Conservation (phyloP, 352 stramenopile species). For the Globisporangium paroecandrum region DNA sequence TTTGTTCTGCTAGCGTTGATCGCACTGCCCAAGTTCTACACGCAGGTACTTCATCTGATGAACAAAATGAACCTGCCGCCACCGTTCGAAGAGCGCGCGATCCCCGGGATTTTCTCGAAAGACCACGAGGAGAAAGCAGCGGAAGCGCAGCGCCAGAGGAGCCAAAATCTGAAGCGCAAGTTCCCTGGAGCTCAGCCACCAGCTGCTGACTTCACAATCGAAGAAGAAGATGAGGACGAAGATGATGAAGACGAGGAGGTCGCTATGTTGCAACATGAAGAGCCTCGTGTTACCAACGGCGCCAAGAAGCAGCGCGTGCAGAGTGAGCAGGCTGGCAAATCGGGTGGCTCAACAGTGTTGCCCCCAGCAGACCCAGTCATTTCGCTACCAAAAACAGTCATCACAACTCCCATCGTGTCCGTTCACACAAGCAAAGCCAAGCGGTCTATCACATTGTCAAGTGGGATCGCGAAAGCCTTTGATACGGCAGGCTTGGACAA, state of each 20-base stretch:
- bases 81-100: conserved; percentile 70
- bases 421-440: conserved; percentile 8
- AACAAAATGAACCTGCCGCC: conserved; percentile 90
- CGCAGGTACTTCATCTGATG: conserved; percentile 89
- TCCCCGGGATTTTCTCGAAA: conserved; percentile 59
- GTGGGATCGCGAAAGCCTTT: conserved; percentile 26
- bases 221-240: conserved; percentile 29
- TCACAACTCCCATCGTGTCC: background rate
- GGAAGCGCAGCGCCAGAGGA: background rate
- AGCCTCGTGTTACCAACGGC: background rate
- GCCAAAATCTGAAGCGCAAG: conserved; percentile 22
- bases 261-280: background rate
- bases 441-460: background rate
- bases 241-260: conserved; percentile 4
- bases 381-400: background rate
- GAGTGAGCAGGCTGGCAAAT: background rate
- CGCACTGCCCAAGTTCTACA: conserved; percentile 85
- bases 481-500: background rate
- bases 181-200: conserved; percentile 6
- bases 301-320: conserved; percentile 9
- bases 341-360: background rate
- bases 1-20: conserved; percentile 55
- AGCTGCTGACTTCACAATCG: conserved; percentile 27
- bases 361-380: background rate
- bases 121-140: conserved; percentile 15